Evolutionary conservation across 2,329 filamentous ascomycete genomes (phyloP).

Genomic region (Fusarium burgessii): DNA sequence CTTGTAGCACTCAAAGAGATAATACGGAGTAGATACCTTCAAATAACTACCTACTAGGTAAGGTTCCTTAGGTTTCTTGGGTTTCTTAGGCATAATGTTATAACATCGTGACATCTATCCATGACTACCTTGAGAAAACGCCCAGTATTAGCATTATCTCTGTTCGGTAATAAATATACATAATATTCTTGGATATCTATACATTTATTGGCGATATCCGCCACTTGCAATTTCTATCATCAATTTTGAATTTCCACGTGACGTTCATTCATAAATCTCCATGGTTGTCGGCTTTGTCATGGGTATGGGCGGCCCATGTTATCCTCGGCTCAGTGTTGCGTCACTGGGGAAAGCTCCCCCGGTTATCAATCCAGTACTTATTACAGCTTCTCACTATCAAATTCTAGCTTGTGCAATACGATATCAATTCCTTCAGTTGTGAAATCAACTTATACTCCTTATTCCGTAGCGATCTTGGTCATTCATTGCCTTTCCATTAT

Average conservation of each 20-base stretch:
- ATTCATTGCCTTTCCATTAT: background rate
- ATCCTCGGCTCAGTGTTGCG: slow-evolving; percentile 48
- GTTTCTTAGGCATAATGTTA: too few species aligned
- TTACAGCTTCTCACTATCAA: slow-evolving; percentile 24
- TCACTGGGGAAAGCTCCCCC: slow-evolving; percentile 42
- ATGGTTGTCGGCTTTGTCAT: slow-evolving; percentile 37
- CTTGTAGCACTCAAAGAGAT: too few species aligned
- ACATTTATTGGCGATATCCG: too few species aligned
- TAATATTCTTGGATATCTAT: too few species aligned
- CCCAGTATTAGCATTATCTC: too few species aligned
- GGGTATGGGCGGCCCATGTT: slow-evolving; percentile 36
- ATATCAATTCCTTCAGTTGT: slow-evolving; percentile 2
- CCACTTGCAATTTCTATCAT: background rate
- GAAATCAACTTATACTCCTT: background rate
- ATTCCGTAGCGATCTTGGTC: background rate
- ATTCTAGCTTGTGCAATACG: slow-evolving; percentile 13
- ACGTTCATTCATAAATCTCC: slow-evolving; percentile 1
- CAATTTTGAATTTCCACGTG: slow-evolving; percentile 28
- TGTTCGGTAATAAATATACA: too few species aligned
- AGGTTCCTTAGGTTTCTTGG: too few species aligned
- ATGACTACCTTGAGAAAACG: background rate
- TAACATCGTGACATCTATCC: background rate
- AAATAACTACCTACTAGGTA: too few species aligned
- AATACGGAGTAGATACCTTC: too few species aligned
- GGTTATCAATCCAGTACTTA: slow-evolving; percentile 22